Evolutionary conservation across 2,329 filamentous ascomycete species (phyloP).

Genomic region (Xenoacremonium recifei): DNA sequence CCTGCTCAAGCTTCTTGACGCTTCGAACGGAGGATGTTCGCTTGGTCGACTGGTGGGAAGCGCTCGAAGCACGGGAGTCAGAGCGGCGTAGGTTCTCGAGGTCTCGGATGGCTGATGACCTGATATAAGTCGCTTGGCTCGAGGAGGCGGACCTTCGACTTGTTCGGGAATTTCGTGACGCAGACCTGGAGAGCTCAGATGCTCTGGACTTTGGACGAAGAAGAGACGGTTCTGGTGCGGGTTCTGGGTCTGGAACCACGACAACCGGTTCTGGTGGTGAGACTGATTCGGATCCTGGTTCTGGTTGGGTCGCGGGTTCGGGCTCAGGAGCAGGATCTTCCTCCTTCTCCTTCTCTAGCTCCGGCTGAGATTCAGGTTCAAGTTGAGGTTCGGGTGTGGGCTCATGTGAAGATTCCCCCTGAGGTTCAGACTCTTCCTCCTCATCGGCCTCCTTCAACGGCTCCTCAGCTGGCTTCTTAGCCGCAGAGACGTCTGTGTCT

Average conservation of each 20-base stretch:
- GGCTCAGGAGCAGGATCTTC: conserved; percentile 9
- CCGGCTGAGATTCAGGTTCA: conserved; percentile 26
- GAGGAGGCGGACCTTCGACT: conserved; percentile 56
- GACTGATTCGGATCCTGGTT: too few species aligned
- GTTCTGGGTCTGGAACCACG: too few species aligned
- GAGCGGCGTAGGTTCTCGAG: conserved; percentile 37
- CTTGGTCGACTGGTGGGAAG: conserved; percentile 33
- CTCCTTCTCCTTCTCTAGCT: conserved; percentile 8
- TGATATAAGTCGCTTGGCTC: conserved; percentile 57
- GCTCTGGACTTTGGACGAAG: conserved; percentile 42
- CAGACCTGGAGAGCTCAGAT: conserved; percentile 43
- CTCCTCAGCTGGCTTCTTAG: conserved; percentile 35
- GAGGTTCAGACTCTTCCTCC: conserved; percentile 26
- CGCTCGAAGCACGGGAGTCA: conserved; percentile 33
- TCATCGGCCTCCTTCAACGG: conserved; percentile 4
- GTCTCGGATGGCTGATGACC: conserved; percentile 32
- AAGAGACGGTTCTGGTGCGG: too few species aligned
- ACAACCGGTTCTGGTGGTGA: too few species aligned
- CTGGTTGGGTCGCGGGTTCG: too few species aligned
- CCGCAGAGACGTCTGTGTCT: conserved; percentile 58
- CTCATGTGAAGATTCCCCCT: conserved; percentile 11
- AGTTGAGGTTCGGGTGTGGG: conserved; percentile 30
- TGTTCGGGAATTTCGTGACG: conserved; percentile 48
- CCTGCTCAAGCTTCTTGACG: conserved; percentile 34
- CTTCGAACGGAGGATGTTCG: conserved; percentile 39